Base-by-base conservation (phyloP, 148 eudicot species). In the Gaultheria prostrata region DNA sequence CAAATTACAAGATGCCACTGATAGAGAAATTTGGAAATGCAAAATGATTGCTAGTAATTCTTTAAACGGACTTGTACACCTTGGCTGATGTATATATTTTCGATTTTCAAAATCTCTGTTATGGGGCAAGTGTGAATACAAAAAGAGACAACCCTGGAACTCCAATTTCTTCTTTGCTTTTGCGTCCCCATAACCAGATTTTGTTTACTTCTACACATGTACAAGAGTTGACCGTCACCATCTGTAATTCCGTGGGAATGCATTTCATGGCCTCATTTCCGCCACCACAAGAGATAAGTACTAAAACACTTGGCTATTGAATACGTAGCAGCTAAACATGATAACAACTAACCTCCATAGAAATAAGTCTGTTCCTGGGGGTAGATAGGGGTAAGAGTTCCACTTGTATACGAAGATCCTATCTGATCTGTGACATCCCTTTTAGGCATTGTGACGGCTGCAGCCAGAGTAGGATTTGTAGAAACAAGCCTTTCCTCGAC, bases 401-500 rank as follows among this genome's bases (percentile, higher is more conserved):
- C 94, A 88, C 87, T 87, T 76, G 89, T 81, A 81, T 86, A 92
- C 72, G 87, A 84, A 69, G 89, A 81, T 80, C 87, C 93, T 33
- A 90, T 86, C 81, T 92, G 95, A 50, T 89, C 93, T 75, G 89
- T 83, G 82, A 83, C 87, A 86, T 82, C 88, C 33, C 90, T 89
- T 80, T 92, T 76, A 81, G 96, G 89, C 82, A 92, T 94, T 63
- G 91, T 45, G 87, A 91, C 87, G 81, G 88, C 90, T 82, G 92
- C 90, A 90, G 91, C 96, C 45, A 92, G 85, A 81, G 95, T 86
- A 87, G 95, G 92, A 89, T 89, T 92, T 84, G 92, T 80, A 83
- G 96, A 86, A 86, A 86, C 94, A 88, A 89, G 86, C 90, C 94
- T 95, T 90, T 92, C 96, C 85, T 91, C 92, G 88, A 95, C 93